phyloP scores from a whole-genome alignment of 2,329 filamentous ascomycete genomes.

The Penicillium sclerotiorum region DNA sequence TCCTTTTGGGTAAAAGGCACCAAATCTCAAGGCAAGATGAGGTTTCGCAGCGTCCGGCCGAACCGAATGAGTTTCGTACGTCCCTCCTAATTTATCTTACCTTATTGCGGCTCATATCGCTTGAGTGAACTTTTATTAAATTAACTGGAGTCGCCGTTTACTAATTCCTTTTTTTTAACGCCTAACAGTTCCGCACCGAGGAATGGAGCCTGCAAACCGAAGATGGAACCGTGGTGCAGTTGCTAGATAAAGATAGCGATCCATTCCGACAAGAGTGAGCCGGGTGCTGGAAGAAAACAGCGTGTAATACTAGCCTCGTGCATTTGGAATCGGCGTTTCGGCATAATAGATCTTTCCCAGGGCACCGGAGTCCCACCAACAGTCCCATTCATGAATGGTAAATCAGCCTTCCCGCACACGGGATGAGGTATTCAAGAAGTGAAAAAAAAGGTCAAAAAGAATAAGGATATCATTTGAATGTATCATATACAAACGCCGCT shows the following conservation, averaged over 20 bases:
- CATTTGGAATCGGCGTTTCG: constrained; percentile 28
- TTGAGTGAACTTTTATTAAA: not conserved
- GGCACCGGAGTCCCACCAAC: too few species aligned
- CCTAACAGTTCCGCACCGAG: constrained; percentile 78
- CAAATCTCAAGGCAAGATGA: constrained; percentile 70
- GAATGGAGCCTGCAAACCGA: constrained; percentile 83
- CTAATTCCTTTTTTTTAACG: constrained; percentile 8
- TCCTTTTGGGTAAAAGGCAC: constrained; percentile 83
- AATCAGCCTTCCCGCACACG: not conserved
- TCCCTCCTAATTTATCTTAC: too few species aligned
- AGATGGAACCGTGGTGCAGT: constrained; percentile 68
- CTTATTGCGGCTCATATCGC: too few species aligned
- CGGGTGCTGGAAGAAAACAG: constrained; percentile 32
- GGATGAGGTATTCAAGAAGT: not conserved
- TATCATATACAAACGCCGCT: constrained; percentile 45
- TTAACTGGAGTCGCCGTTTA: not conserved
- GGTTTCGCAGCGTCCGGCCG: constrained; percentile 75
- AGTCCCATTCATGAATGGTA: too few species aligned
- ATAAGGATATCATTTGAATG: constrained; percentile 44
- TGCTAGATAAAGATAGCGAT: constrained; percentile 70
- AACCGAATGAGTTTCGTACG: constrained; percentile 62
- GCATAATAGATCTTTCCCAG: not conserved
- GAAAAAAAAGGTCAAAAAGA: constrained; percentile 5
- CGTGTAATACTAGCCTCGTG: constrained; percentile 28
- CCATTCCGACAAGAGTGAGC: constrained; percentile 61